phyloP scores from a whole-genome alignment of 768 basidiomycete species.

The Pleurotus sapidus region DNA sequence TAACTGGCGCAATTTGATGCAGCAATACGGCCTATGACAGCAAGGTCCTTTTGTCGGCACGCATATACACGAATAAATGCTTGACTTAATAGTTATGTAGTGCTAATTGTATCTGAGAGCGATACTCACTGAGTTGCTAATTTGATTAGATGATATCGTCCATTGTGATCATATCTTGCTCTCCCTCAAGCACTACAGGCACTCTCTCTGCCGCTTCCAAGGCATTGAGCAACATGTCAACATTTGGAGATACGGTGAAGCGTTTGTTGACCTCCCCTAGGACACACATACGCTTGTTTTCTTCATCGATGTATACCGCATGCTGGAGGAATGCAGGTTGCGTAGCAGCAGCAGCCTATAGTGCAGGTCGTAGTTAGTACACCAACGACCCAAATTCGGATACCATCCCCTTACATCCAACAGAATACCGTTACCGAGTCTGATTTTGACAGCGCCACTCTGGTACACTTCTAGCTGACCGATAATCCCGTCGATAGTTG shows the following conservation, averaged over 20 bases:
- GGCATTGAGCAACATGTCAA: constrained; percentile 68
- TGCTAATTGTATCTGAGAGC: neutral
- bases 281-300: constrained; percentile 58
- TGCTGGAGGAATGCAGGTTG: constrained; percentile 89
- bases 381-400: neutral
- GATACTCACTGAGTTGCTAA: no score
- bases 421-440: constrained; percentile 75
- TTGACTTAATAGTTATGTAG: neutral
- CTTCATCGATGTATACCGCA: constrained; percentile 67
- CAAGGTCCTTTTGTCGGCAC: neutral
- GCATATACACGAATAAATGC: constrained; percentile 1
- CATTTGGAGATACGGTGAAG: constrained; percentile 81
- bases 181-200: constrained; percentile 30
- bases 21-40: constrained; percentile 20
- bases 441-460: constrained; percentile 86
- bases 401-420: constrained; percentile 60
- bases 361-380: neutral
- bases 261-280: constrained; percentile 87
- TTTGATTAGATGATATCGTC: constrained; percentile 25
- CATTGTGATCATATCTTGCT: constrained; percentile 54
- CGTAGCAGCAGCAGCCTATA: constrained; percentile 76
- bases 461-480: constrained; percentile 84
- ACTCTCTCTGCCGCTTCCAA: constrained; percentile 53
- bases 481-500: constrained; percentile 68
- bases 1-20: constrained; percentile 35